Percentiles rank a stretch among this genome's conserved stretches.
These are phyloP conservation scores for Exophiala calicioides DNA, from an alignment of 2,329 filamentous ascomycete genomes.

Conservation along the genomic window DNA sequence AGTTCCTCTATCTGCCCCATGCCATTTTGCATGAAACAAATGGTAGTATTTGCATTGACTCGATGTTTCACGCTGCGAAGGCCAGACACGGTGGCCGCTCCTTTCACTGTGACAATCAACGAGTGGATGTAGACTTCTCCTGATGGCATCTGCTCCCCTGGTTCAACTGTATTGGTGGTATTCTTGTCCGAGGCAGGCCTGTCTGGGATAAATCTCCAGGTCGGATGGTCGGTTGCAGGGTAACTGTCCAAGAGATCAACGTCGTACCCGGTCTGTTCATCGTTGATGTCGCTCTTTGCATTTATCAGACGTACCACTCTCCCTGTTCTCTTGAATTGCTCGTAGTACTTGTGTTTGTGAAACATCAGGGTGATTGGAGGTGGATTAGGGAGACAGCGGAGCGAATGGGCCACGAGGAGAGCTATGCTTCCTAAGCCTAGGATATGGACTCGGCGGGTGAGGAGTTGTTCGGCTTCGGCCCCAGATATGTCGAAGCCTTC, in stretches of 20 bases:
- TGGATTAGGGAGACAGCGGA: slow-evolving; percentile 61
- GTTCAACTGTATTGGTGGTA: slow-evolving; percentile 19
- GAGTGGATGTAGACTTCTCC: slow-evolving; percentile 63
- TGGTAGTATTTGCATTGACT: slow-evolving; percentile 66
- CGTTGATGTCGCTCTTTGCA: slow-evolving; percentile 42
- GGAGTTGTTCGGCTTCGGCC: slow-evolving; percentile 22
- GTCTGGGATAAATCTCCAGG: slow-evolving; percentile 24
- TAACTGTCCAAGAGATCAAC: slow-evolving; percentile 38
- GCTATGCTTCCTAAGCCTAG: slow-evolving; percentile 81
- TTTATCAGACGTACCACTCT: slow-evolving; percentile 37
- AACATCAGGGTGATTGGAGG: slow-evolving; percentile 82
- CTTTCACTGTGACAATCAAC: slow-evolving; percentile 78
- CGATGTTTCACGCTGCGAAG: slow-evolving; percentile 67
- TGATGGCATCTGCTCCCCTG: slow-evolving; percentile 20
- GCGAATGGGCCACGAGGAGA: slow-evolving; percentile 71
- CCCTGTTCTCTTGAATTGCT: slow-evolving; percentile 37
- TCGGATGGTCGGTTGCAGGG: slow-evolving; percentile 1
- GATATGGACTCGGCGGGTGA: slow-evolving; percentile 65
- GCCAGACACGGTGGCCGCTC: slow-evolving; percentile 65
- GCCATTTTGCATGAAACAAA: slow-evolving; percentile 78
- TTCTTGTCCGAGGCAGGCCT: slow-evolving; percentile 27
- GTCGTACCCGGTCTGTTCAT: slow-evolving; percentile 47
- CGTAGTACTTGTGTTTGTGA: slow-evolving; percentile 53
- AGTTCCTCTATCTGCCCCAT: slow-evolving; percentile 81
- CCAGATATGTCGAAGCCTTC: slow-evolving; percentile 10